Conservation (phyloP, 495 filamentous ascomycete genomes). For the Podospora comata region DNA sequence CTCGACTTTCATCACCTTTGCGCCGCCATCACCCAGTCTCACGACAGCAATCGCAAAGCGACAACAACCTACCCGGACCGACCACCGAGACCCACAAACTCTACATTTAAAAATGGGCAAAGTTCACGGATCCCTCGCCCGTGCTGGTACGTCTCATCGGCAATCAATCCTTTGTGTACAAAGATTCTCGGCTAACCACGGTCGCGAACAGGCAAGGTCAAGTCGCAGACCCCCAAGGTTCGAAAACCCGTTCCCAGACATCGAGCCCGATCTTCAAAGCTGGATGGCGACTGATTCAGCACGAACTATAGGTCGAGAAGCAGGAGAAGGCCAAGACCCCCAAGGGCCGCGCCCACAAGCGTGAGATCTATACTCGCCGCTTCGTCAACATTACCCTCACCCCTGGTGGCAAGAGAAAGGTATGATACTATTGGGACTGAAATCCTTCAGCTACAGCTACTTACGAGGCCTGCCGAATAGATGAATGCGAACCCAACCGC, state of each 20-base stretch:
- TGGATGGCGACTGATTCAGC: not conserved
- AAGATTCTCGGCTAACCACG: conserved; percentile 11
- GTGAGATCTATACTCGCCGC: conserved; percentile 90
- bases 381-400: conserved; percentile 99
- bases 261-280: not conserved
- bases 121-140: conserved; percentile 89
- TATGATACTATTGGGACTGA: conserved; percentile 30
- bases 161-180: not conserved
- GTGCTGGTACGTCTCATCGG: conserved; percentile 62
- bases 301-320: conserved; percentile 61
- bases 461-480: conserved; percentile 23
- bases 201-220: conserved; percentile 41
- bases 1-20: not conserved
- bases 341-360: conserved; percentile 98
- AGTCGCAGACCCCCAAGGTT: conserved; percentile 53
- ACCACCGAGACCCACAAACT: not conserved
- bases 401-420: conserved; percentile 95
- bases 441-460: not conserved
- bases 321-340: conserved; percentile 90
- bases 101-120: conserved; percentile 67
- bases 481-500: conserved; percentile 51
- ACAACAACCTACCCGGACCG: not conserved
- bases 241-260: not conserved
- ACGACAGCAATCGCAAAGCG: not conserved
- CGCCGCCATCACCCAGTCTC: not conserved